These are phyloP conservation scores for Agapanthus africanus DNA, from an alignment of 106 monocot species.

Conservation along the genomic window DNA sequence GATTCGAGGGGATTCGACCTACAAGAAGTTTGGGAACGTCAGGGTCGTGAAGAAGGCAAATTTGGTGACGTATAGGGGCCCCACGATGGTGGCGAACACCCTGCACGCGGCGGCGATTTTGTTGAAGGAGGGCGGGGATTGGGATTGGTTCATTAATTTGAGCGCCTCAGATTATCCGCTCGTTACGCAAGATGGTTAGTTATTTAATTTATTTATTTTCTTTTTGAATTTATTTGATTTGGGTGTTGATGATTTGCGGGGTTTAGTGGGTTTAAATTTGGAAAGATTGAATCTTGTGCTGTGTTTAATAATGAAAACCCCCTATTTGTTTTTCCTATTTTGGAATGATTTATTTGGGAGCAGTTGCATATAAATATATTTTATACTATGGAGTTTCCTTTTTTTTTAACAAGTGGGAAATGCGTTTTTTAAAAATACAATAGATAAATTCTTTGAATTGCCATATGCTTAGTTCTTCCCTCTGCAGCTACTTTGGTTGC, in stretches of 20 bases:
- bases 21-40: conserved; percentile 22
- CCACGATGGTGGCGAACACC: conserved; percentile 67
- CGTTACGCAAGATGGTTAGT: conserved; percentile 57
- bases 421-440: not conserved
- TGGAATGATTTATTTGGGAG: not conserved
- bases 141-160: conserved; percentile 69
- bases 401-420: too few species aligned
- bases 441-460: too few species aligned
- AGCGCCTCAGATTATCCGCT: conserved; percentile 67
- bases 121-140: conserved; percentile 35
- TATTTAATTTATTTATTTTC: not conserved
- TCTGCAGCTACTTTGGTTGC: too few species aligned
- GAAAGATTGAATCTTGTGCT: not conserved
- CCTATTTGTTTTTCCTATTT: not conserved
- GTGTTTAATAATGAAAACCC: not conserved
- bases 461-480: too few species aligned
- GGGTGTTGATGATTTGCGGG: not conserved
- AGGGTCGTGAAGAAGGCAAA: conserved; percentile 34
- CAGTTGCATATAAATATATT: too few species aligned
- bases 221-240: not conserved
- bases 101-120: conserved; percentile 56
- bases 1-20: conserved; percentile 16
- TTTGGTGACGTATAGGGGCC: conserved; percentile 52
- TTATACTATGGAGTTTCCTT: too few species aligned
- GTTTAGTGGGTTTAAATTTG: not conserved